Percentiles rank a stretch among this genome's conserved stretches.
Conservation (phyloP, 1,284 basidiomycete genomes). For the Ceratobasidium sp. region DNA sequence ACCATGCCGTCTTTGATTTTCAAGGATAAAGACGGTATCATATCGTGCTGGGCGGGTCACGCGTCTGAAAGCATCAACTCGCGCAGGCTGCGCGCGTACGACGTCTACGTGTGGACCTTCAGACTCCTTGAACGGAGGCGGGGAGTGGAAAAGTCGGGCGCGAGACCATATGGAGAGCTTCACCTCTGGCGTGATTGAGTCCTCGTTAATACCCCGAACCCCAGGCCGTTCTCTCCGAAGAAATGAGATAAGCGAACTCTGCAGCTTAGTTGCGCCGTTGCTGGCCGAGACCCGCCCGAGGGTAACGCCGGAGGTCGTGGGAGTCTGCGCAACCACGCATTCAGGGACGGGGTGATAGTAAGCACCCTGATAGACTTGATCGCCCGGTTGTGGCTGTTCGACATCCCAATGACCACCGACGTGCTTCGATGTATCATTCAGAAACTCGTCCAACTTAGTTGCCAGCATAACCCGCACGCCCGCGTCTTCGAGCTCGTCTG, state of each 20-base stretch:
- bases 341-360: neutral
- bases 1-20: neutral
- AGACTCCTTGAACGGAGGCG: constrained; percentile 20
- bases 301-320: neutral
- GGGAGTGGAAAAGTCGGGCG: constrained; percentile 3
- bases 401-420: neutral
- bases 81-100: constrained; percentile 2
- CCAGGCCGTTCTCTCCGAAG: neutral
- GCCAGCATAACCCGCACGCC: neutral
- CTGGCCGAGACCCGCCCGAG: neutral
- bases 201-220: neutral
- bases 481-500: constrained; percentile 2
- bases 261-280: constrained; percentile 5
- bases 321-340: neutral
- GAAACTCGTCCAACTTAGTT: neutral
- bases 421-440: neutral
- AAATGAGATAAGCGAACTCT: neutral
- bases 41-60: constrained; percentile 1
- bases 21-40: neutral
- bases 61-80: neutral
- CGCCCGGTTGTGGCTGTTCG: neutral
- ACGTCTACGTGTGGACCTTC: constrained; percentile 3
- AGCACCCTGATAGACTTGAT: neutral
- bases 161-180: neutral
- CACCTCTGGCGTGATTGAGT: neutral